Base-by-base conservation (phyloP, 1,284 basidiomycete species). In the Inonotus obliquus region DNA sequence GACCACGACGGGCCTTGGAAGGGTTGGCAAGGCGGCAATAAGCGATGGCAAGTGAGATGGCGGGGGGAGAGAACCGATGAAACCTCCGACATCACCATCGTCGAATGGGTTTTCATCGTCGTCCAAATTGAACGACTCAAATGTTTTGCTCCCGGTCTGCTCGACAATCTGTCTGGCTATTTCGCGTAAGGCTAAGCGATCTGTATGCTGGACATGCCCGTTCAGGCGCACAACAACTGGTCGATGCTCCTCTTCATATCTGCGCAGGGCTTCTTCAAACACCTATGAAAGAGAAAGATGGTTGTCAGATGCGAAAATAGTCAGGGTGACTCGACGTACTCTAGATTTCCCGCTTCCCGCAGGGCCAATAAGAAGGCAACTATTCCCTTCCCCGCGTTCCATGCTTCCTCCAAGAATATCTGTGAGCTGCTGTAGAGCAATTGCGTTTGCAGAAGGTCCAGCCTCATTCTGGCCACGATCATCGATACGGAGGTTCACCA, bases 171-270 rank as follows among this genome's bases (percentile, higher is more conserved):
- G 96, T 58, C 87, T 79, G 0, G 92, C 92, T 67, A 98, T 91
- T 73, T 96, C 93, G n/a, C 89, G 85, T 71, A 97, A 85, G n/a
- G 96, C 96, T 2, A 93, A 77, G 29, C 90, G 82, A 71, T 97
- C 96, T 54, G 87, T 92, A 29, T 81, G 83, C 66, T 97, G 94
- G 0, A 87, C 82, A 72, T 91, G 83, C 0, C 94, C 96, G n/a
- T 89, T 92, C 1, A 98, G 78, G 0, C 87, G 86, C 53, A 98
- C 81, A 44, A 94, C 72, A 61, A 96, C 86, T 0, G 91, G 84
- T 39, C 76, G 75, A 49, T 51, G 19, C 17, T 63, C 52, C 17
- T 72, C 70, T 0, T 76, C 64, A 35, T 85, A 67, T 29, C 75
- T 65, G 14, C 73, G 66, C 19, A 91, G 73, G 32, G 81, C 86